Conservation (phyloP, 2,329 filamentous ascomycete species). For the Daldinia sp. region DNA sequence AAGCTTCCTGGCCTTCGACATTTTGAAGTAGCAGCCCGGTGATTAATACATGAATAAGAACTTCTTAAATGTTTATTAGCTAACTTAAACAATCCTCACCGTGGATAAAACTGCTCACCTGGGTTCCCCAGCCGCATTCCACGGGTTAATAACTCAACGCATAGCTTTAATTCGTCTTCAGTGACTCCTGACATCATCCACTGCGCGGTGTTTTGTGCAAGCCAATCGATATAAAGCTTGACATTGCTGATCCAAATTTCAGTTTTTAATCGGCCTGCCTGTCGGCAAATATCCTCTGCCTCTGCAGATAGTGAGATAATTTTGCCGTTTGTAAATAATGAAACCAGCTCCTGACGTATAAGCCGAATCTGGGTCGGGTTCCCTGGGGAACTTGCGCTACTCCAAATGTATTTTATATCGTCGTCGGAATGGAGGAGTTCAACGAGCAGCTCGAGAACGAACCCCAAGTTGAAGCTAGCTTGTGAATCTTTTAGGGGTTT, state of each 20-base stretch:
- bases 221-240: slow-evolving; percentile 72
- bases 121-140: slow-evolving; percentile 76
- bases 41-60: slow-evolving; percentile 48
- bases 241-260: slow-evolving; percentile 71
- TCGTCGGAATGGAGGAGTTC: slow-evolving; percentile 51
- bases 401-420: slow-evolving; percentile 41
- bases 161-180: slow-evolving; percentile 52
- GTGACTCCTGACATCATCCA: slow-evolving; percentile 51
- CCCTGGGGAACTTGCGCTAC: slow-evolving; percentile 18
- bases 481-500: slow-evolving; percentile 53
- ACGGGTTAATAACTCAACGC: slow-evolving; percentile 62
- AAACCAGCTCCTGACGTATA: slow-evolving; percentile 55
- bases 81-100: too few relatives aligned
- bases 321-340: slow-evolving; percentile 58
- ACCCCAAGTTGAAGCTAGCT: slow-evolving; percentile 53
- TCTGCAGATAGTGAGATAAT: slow-evolving; percentile 62
- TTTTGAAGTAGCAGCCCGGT: slow-evolving; percentile 39
- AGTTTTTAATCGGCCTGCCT: slow-evolving; percentile 44
- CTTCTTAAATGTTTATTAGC: slow-evolving; percentile 48
- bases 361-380: slow-evolving; percentile 45
- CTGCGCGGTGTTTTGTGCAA: slow-evolving; percentile 68
- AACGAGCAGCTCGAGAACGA: slow-evolving; percentile 56
- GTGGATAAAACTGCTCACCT: slow-evolving; percentile 54
- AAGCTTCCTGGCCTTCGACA: slow-evolving; percentile 33
- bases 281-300: slow-evolving; percentile 60